These are phyloP conservation scores for Clarireedia homoeocarpa DNA, from an alignment of 2,329 filamentous ascomycete genomes.

Conservation along the genomic window DNA sequence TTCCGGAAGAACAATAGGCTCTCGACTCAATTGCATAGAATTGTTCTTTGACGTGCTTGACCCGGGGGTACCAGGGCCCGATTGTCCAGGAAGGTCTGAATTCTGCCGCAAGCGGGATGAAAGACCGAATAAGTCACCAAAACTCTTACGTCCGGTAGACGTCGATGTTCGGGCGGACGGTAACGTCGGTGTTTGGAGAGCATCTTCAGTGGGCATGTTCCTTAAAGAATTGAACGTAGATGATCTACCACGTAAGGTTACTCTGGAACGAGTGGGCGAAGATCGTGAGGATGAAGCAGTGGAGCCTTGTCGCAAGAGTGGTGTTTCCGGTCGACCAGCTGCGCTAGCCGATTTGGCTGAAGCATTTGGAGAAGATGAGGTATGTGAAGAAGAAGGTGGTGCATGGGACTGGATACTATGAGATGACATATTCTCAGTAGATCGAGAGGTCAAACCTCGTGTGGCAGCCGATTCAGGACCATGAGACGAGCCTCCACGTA, in stretches of 20 bases:
- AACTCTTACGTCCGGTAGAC: slow-evolving; percentile 86
- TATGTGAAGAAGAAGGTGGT: slow-evolving; percentile 19
- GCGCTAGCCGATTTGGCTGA: slow-evolving; percentile 18
- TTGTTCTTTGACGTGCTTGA: slow-evolving; percentile 71
- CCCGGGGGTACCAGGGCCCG: slow-evolving; percentile 62
- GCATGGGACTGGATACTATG: slow-evolving; percentile 21
- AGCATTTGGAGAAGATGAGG: slow-evolving; percentile 13
- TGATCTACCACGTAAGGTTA: slow-evolving; percentile 65
- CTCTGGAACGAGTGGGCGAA: slow-evolving; percentile 51
- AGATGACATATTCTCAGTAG: slow-evolving; percentile 19
- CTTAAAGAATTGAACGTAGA: slow-evolving; percentile 83
- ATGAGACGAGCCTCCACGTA: slow-evolving; percentile 37
- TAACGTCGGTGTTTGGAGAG: slow-evolving; percentile 57
- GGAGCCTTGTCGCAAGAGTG: slow-evolving; percentile 51
- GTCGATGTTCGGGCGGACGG: slow-evolving; percentile 58
- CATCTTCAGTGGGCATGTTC: slow-evolving; percentile 63
- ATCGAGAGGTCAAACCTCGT: slow-evolving; percentile 35
- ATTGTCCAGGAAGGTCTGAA: slow-evolving; percentile 63
- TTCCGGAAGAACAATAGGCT: slow-evolving; percentile 61
- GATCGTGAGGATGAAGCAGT: slow-evolving; percentile 57
- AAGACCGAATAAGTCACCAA: slow-evolving; percentile 79
- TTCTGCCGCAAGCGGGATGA: slow-evolving; percentile 71
- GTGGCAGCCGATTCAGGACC: slow-evolving; percentile 23
- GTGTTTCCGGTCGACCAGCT: slow-evolving; percentile 34
- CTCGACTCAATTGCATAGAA: slow-evolving; percentile 66